A percentile compares a stretch with the other conserved stretches of the same genome.
Conservation (phyloP, 2,329 filamentous ascomycete genomes). For the Colletotrichum sp. region DNA sequence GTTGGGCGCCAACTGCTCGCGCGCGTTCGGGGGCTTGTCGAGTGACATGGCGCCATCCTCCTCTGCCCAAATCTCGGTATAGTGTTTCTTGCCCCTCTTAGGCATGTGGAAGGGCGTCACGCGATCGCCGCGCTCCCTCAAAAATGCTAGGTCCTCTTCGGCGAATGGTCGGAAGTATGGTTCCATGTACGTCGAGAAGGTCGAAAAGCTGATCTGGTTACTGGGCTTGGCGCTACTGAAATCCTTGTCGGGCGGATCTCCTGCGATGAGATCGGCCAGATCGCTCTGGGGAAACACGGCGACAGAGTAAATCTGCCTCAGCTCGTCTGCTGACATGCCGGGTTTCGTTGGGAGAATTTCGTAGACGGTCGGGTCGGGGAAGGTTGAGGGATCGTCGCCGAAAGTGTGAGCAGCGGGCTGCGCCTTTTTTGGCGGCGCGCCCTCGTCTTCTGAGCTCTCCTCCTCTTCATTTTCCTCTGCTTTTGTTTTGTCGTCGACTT, state of each 20-base stretch:
- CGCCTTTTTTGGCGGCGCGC: conserved; percentile 65
- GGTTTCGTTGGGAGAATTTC: conserved; percentile 80
- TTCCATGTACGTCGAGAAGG: conserved; percentile 91
- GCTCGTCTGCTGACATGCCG: conserved; percentile 84
- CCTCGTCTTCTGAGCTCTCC: conserved; percentile 63
- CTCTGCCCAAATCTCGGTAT: conserved; percentile 90
- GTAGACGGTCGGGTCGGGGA: conserved; percentile 90
- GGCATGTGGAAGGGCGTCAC: conserved; percentile 85
- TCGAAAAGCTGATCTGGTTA: conserved; percentile 92
- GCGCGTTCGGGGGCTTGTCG: conserved; percentile 66
- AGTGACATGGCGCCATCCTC: conserved; percentile 84
- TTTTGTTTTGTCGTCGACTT: conserved; percentile 56
- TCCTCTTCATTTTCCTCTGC: conserved; percentile 46
- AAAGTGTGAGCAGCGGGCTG: conserved; percentile 86
- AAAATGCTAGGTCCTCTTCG: conserved; percentile 92
- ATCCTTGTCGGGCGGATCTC: conserved; percentile 90
- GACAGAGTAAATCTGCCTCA: conserved; percentile 87
- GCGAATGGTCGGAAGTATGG: conserved; percentile 88
- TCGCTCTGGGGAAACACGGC: conserved; percentile 82
- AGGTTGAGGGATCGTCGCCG: conserved; percentile 90
- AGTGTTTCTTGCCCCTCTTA: conserved; percentile 82
- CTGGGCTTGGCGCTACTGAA: conserved; percentile 93
- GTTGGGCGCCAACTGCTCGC: conserved; percentile 76
- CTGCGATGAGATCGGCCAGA: conserved; percentile 83
- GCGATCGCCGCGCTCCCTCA: conserved; percentile 89